phyloP scores from a whole-genome alignment of 371 early-diverging fungal species.

The Mortierella sp. region DNA sequence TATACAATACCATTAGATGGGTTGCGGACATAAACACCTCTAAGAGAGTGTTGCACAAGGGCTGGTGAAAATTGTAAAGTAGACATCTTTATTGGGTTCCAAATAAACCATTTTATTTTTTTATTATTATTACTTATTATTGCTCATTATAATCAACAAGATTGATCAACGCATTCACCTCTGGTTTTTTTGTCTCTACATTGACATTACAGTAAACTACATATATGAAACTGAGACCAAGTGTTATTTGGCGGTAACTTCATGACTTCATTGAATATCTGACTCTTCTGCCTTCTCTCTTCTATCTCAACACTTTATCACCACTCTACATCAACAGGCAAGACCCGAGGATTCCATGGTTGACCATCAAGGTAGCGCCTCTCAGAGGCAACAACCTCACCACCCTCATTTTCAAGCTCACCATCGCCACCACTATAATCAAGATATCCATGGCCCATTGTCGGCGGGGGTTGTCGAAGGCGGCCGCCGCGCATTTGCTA shows the following conservation, averaged over 20 bases:
- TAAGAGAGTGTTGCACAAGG: constrained; percentile 9
- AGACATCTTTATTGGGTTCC: too few species aligned
- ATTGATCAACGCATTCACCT: neutral
- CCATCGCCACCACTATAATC: constrained; percentile 33
- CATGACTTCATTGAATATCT: neutral
- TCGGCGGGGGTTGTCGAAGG: constrained; percentile 52
- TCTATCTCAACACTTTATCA: neutral
- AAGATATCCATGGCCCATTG: constrained; percentile 48
- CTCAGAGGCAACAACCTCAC: constrained; percentile 23
- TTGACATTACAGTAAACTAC: neutral
- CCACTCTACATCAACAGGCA: neutral
- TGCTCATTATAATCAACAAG: neutral
- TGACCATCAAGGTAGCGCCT: constrained; percentile 29
- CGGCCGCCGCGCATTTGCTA: constrained; percentile 39
- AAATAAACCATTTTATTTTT: neutral
- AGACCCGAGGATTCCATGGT: constrained; percentile 27
- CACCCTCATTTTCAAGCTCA: constrained; percentile 37
- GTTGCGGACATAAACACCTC: too few species aligned
- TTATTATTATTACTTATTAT: neutral
- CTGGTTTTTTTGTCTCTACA: neutral
- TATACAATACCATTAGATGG: too few species aligned
- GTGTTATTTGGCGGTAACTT: neutral
- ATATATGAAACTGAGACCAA: constrained; percentile 12
- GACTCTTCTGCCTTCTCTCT: neutral
- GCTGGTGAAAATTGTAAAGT: neutral